Evolutionary conservation across 441 rosid species (phyloP), one percentile per base, ranked within the genome.

Genomic region (Bruguiera hainesii): DNA sequence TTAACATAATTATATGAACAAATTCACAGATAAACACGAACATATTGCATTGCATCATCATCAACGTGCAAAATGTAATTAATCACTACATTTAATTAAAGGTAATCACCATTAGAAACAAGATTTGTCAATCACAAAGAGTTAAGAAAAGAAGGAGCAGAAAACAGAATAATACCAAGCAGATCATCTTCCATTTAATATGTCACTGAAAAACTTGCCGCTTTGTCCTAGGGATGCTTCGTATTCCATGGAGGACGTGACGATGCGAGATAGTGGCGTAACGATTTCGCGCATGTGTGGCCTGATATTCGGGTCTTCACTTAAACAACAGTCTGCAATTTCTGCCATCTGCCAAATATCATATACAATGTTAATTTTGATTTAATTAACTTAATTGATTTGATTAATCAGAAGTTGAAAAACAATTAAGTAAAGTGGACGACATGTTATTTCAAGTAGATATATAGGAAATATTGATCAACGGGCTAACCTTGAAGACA

Each of bases 151-250:
- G 39, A 0, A 7, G 39, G 11, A 35, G 11, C 9, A 35, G 11
- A 37, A 53, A 53, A 53, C 5, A 13, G 28, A 21, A 7, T 7
- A 53, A 53, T 53, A 3, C 16, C 5, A 21, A 7, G 3, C 7
- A 25, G 13, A 3, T 75, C 72, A 86, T 84, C 88, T 83, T 75
- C 91, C 89, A 56, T 53, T 70, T 66, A 74, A 71, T 18, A 88
- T 8, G 20, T 87, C 87, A 31, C 89, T 86, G 61, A 86, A 88
- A 74, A 86, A 82, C 60, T 79, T 82, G 84, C 89, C 79, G 68
- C 67, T 81, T 26, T 85, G 89, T 60, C 87, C 94, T 0, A 80
- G 60, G 4, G 91, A 86, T 8, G 90, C 89, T 72, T 88, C 94
- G 87, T 90, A 83, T 55, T 84, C 94, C 15, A 66, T 70, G 11